These are phyloP conservation scores for Grigorovia jiainica DNA, from an alignment of 805 yeast species.

Conservation along the genomic window DNA sequence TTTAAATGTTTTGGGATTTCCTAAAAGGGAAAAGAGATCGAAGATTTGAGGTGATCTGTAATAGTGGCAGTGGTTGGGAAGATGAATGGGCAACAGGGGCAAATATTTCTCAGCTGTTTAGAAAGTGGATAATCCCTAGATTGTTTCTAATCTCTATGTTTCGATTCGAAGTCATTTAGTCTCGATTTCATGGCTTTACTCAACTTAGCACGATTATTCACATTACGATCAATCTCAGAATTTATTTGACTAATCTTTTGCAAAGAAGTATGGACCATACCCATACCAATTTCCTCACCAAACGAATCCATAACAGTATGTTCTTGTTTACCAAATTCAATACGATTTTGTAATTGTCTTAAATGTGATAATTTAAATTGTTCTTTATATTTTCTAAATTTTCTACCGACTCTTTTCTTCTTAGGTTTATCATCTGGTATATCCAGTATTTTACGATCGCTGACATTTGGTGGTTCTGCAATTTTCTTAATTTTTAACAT, in stretches of 20 bases:
- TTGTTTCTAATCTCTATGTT: slow-evolving; percentile 2
- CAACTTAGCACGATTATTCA: slow-evolving; percentile 47
- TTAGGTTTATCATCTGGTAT: slow-evolving; percentile 67
- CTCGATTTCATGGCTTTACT: slow-evolving; percentile 52
- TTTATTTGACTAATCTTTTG: slow-evolving; percentile 16
- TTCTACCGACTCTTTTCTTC: slow-evolving; percentile 78
- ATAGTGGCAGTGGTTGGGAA: too few species aligned
- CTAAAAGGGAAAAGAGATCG: not conserved
- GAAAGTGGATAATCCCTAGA: too few species aligned
- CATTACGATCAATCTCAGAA: slow-evolving; percentile 26
- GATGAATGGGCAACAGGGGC: too few species aligned
- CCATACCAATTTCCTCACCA: slow-evolving; percentile 79
- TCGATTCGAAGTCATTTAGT: slow-evolving; percentile 14
- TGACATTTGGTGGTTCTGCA: slow-evolving; percentile 65
- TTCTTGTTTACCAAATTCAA: slow-evolving; percentile 75
- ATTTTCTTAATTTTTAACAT: slow-evolving; percentile 56
- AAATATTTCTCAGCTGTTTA: too few species aligned
- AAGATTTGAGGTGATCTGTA: not conserved
- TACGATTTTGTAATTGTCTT: slow-evolving; percentile 72
- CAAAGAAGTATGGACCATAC: slow-evolving; percentile 41
- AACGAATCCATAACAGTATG: slow-evolving; percentile 48
- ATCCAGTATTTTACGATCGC: slow-evolving; percentile 61
- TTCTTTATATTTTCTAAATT: slow-evolving; percentile 72
- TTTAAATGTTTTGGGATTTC: not conserved
- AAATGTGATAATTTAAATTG: slow-evolving; percentile 73